These are phyloP conservation scores for Rhizoclosmatium globosum DNA, from an alignment of 192 early-diverging fungal genomes.

Conservation along the genomic window DNA sequence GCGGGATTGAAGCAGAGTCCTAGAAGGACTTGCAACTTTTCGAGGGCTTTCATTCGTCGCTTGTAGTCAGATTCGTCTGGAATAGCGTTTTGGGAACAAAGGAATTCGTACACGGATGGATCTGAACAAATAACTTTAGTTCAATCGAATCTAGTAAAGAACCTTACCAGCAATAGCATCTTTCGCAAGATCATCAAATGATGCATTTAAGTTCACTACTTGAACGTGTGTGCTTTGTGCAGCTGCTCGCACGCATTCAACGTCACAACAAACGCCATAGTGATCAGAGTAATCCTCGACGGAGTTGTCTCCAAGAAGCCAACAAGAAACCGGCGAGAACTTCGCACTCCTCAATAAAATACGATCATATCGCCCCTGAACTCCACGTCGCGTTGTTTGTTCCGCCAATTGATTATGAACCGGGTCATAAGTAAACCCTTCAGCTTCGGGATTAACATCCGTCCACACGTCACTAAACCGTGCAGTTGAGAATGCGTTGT, in stretches of 20 bases:
- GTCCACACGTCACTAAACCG: slow-evolving; percentile 16
- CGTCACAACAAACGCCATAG: slow-evolving; percentile 9
- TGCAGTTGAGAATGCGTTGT: not conserved
- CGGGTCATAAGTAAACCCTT: slow-evolving; percentile 1
- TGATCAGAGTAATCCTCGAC: slow-evolving; percentile 28
- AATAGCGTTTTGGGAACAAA: not conserved
- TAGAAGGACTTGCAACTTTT: not conserved
- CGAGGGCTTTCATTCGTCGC: slow-evolving; percentile 1
- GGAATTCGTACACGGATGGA: not conserved
- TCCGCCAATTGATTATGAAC: not conserved
- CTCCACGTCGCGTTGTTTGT: slow-evolving; percentile 4
- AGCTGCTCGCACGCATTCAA: not conserved
- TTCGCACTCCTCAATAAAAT: not conserved
- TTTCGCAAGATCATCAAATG: no score
- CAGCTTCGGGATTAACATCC: not conserved
- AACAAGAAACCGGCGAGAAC: not conserved
- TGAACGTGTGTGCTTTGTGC: no score
- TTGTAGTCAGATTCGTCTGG: not conserved
- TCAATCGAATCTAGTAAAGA: not conserved
- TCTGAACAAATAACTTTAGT: not conserved
- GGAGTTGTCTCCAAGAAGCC: not conserved
- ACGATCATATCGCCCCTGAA: slow-evolving; percentile 2
- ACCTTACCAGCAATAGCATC: not conserved
- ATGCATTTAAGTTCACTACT: no score
- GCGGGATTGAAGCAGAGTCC: not conserved